Evolutionary conservation across 345 rosid genomes (phyloP).

Genomic region (Syzygium aromaticum): DNA sequence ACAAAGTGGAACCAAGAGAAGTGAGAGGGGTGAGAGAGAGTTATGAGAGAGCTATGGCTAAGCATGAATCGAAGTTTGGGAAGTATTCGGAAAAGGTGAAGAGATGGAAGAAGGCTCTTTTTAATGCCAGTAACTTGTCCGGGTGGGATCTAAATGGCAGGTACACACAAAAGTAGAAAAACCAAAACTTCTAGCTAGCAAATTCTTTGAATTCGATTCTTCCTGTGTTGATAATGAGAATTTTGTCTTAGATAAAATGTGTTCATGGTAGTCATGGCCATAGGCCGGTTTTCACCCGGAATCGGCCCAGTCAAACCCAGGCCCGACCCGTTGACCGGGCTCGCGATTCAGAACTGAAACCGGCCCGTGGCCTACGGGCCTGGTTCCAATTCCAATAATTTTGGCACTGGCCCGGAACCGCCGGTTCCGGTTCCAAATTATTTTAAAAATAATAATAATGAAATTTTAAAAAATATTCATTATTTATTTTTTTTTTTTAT

Average conservation of each 20-base stretch:
- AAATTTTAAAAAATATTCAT: too few species aligned
- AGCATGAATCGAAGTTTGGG: background rate
- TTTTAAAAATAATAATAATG: too few species aligned
- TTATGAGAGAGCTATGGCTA: background rate
- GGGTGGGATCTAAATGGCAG: background rate
- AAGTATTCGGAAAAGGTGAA: background rate
- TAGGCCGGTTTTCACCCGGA: too few species aligned
- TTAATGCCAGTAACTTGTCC: accelerated
- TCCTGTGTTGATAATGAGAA: background rate
- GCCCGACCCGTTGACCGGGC: too few species aligned
- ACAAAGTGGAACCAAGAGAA: background rate
- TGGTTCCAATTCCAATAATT: too few species aligned
- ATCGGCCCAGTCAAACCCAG: too few species aligned
- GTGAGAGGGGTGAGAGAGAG: background rate
- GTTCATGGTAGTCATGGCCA: too few species aligned
- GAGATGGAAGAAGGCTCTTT: background rate
- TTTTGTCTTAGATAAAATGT: background rate
- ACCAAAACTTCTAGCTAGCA: background rate
- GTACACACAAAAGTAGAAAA: background rate
- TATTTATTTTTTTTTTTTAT: too few species aligned
- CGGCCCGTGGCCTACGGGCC: too few species aligned
- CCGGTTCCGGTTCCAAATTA: too few species aligned
- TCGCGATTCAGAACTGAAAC: too few species aligned
- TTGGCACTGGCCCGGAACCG: too few species aligned
- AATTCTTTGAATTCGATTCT: background rate